phyloP scores from a whole-genome alignment of 2,329 filamentous ascomycete genomes.

The Alternaria triticina region DNA sequence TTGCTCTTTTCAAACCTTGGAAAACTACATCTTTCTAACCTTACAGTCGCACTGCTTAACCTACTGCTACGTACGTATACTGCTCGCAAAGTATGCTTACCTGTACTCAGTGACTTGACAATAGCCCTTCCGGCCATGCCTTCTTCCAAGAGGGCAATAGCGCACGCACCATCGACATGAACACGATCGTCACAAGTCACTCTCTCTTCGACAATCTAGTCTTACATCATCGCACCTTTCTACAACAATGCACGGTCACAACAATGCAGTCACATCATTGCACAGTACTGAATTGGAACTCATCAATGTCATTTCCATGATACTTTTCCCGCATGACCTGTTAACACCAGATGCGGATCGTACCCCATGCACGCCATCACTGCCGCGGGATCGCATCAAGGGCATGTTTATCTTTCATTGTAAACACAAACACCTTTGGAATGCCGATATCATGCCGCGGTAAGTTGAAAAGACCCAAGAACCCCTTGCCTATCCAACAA shows the following conservation, averaged over 20 bases:
- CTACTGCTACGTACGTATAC: background rate
- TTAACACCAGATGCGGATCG: constrained; percentile 43
- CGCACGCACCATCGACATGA: background rate
- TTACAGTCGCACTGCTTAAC: background rate
- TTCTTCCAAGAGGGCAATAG: background rate
- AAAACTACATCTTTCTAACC: background rate
- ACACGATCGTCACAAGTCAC: background rate
- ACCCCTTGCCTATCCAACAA: constrained; percentile 47
- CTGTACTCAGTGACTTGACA: background rate
- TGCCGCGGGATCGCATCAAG: constrained; percentile 40
- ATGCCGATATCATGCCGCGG: constrained; percentile 51
- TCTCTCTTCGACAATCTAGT: background rate
- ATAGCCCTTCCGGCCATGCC: background rate
- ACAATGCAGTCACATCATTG: background rate
- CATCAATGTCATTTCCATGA: constrained; percentile 47
- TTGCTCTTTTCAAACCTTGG: background rate
- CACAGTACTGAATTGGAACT: constrained; percentile 21
- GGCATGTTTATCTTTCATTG: constrained; percentile 49
- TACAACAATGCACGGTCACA: no score
- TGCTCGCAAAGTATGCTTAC: background rate
- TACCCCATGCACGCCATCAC: constrained; percentile 47
- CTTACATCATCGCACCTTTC: background rate
- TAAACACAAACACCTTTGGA: constrained; percentile 52
- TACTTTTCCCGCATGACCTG: constrained; percentile 44
- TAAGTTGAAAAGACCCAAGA: constrained; percentile 48